A percentile compares a stretch with the other conserved stretches of the same genome.
Conservation (phyloP, 371 early-diverging fungal species). For the Mortierella sp. region DNA sequence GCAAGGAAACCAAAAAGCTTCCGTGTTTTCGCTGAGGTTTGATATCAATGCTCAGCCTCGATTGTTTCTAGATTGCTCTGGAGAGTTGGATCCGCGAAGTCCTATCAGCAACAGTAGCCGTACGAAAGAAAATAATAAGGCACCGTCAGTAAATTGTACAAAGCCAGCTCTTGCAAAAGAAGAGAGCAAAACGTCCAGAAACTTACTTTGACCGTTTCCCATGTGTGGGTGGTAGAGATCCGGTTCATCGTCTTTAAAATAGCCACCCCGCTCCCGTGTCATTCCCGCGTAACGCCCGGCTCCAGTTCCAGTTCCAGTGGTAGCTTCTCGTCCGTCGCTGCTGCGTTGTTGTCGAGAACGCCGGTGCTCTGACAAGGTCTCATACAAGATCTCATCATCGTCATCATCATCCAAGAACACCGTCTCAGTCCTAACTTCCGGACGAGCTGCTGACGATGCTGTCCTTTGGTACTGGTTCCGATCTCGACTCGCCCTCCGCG, state of each 20-base stretch:
- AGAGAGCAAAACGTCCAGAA: neutral
- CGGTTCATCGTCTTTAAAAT: conserved; percentile 15
- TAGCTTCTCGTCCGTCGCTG: neutral
- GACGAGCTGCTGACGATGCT: neutral
- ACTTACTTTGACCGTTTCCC: conserved; percentile 40
- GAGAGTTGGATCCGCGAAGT: conserved; percentile 18
- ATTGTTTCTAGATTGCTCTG: conserved; percentile 7
- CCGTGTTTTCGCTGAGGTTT: too few species aligned
- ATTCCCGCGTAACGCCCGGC: neutral
- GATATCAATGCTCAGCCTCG: neutral
- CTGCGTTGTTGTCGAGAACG: conserved; percentile 4
- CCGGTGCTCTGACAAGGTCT: conserved; percentile 22
- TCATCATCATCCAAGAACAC: conserved; percentile 39
- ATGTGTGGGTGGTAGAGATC: conserved; percentile 33
- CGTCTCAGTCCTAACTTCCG: conserved; percentile 6
- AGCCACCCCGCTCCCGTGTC: neutral
- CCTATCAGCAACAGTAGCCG: neutral
- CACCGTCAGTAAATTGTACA: neutral
- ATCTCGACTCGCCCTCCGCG: neutral
- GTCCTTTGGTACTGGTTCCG: neutral
- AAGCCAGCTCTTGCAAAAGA: neutral
- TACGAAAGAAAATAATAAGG: neutral
- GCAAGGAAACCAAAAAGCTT: neutral
- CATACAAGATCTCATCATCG: conserved; percentile 40
- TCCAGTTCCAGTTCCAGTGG: neutral